Percentiles rank a stretch among this genome's conserved stretches.
Evolutionary conservation across 2,329 filamentous ascomycete genomes (phyloP).

Genomic region (Cladosporium sp.): DNA sequence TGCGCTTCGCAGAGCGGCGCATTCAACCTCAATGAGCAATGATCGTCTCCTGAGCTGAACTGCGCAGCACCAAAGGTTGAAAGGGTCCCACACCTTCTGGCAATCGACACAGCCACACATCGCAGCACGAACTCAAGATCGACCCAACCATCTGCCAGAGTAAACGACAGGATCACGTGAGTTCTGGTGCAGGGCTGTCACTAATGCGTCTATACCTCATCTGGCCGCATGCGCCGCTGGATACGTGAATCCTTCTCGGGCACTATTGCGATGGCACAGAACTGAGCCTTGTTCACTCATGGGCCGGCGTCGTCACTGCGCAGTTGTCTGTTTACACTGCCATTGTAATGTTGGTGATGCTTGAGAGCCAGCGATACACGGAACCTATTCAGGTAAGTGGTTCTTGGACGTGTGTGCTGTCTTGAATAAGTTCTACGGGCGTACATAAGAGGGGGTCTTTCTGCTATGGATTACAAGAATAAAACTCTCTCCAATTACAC

Average conservation of each 20-base stretch:
- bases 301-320: not conserved
- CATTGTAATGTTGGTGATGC: not conserved
- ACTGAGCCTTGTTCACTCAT: not conserved
- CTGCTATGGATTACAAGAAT: not conserved
- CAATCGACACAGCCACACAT: conserved; percentile 9
- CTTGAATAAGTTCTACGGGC: not conserved
- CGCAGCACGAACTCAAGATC: not conserved
- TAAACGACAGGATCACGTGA: too few relatives aligned
- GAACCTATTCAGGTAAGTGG: not conserved
- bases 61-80: not conserved
- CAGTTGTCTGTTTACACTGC: not conserved
- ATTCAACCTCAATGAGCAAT: not conserved
- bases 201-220: not conserved
- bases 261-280: not conserved
- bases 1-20: conserved; percentile 1
- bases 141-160: not conserved
- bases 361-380: not conserved
- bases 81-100: not conserved
- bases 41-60: not conserved
- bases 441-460: not conserved
- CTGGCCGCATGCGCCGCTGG: not conserved
- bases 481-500: not conserved
- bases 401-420: not conserved
- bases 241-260: not conserved
- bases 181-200: too few relatives aligned